phyloP scores from a whole-genome alignment of 2,329 filamentous ascomycete genomes.

The Fusarium sp. region DNA sequence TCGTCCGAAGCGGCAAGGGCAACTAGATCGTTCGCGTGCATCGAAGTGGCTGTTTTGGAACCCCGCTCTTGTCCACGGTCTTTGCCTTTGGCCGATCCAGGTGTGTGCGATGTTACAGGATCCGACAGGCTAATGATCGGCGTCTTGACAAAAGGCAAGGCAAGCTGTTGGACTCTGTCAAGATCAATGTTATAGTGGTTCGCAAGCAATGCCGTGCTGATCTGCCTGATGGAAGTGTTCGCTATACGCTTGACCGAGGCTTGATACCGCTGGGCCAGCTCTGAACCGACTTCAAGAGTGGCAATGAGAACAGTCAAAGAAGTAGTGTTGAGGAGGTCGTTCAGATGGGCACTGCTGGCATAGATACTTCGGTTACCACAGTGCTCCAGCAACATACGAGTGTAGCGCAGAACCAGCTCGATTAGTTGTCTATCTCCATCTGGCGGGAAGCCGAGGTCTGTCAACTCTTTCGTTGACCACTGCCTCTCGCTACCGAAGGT shows the following conservation, averaged over 20 bases:
- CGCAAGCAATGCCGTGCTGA: slow-evolving; percentile 80
- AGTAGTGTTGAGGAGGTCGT: slow-evolving; percentile 89
- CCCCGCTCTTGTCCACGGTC: slow-evolving; percentile 70
- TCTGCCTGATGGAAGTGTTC: slow-evolving; percentile 71
- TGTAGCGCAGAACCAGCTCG: slow-evolving; percentile 86
- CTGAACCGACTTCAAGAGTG: slow-evolving; percentile 84
- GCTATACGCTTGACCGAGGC: slow-evolving; percentile 84
- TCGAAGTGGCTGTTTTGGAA: slow-evolving; percentile 67
- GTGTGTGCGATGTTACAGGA: slow-evolving; percentile 67
- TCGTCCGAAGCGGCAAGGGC: slow-evolving; percentile 76
- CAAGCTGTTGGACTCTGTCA: slow-evolving; percentile 87
- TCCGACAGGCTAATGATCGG: slow-evolving; percentile 68
- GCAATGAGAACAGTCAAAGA: slow-evolving; percentile 83
- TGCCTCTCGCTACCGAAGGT: slow-evolving; percentile 64
- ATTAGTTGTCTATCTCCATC: slow-evolving; percentile 88
- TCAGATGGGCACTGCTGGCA: slow-evolving; percentile 90
- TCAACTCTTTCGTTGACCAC: slow-evolving; percentile 64
- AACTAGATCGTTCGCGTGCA: slow-evolving; percentile 88
- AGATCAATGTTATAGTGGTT: slow-evolving; percentile 88
- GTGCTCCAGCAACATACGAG: slow-evolving; percentile 88
- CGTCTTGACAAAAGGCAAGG: slow-evolving; percentile 85
- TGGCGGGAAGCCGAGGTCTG: slow-evolving; percentile 73
- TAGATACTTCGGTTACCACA: slow-evolving; percentile 98
- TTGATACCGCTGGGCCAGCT: slow-evolving; percentile 93
- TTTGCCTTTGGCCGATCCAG: slow-evolving; percentile 78